phyloP scores from a whole-genome alignment of 2,329 filamentous ascomycete genomes.

The Diaporthe sp. region DNA sequence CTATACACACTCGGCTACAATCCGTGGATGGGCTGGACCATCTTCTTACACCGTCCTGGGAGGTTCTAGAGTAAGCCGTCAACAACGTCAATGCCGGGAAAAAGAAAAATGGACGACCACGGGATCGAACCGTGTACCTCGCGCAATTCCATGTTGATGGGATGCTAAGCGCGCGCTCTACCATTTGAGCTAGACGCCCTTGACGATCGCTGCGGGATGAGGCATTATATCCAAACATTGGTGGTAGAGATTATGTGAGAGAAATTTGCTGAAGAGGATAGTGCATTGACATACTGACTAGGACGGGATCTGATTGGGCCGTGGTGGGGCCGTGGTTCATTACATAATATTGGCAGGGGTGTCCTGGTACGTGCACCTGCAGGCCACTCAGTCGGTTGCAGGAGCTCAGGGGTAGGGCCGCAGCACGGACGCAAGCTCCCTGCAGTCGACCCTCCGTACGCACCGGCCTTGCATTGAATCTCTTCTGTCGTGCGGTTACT shows the following conservation, averaged over 20 bases:
- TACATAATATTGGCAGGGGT: not conserved
- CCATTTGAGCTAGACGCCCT: constrained; percentile 36
- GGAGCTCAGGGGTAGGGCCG: constrained; percentile 24
- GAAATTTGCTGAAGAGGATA: not conserved
- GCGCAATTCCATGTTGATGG: not conserved
- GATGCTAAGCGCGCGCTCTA: constrained; percentile 36
- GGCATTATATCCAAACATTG: not conserved
- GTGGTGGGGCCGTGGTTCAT: not conserved
- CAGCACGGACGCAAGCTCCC: constrained; percentile 3
- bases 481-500: constrained; percentile 19
- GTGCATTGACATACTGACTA: not conserved
- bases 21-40: not conserved
- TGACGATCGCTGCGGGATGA: not conserved
- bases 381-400: not conserved
- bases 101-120: constrained; percentile 23
- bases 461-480: constrained; percentile 12
- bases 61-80: no score
- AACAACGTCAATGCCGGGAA: no score
- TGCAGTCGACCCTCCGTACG: not conserved
- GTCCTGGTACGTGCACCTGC: not conserved
- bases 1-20: not conserved
- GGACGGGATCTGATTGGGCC: not conserved
- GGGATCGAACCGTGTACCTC: constrained; percentile 34
- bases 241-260: not conserved
- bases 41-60: not conserved